Conservation (phyloP, 2,329 filamentous ascomycete species). For the Neonectria faginata region DNA sequence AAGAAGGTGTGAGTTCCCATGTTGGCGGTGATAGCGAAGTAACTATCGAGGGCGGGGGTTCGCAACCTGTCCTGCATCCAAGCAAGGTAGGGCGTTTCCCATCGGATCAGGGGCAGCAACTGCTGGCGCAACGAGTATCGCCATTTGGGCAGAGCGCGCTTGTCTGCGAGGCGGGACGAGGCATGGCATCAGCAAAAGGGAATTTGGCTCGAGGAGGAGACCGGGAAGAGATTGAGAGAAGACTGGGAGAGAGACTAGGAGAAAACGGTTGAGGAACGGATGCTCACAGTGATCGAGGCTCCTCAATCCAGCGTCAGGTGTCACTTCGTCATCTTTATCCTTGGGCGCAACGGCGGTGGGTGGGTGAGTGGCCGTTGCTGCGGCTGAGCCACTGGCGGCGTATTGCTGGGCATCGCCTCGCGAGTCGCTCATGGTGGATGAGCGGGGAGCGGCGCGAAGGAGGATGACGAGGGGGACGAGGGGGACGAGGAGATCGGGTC, state of each 20-base stretch:
- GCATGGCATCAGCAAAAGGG: constrained; percentile 26
- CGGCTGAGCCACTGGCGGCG: constrained; percentile 29
- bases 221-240: not conserved
- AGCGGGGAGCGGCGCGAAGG: constrained; percentile 21
- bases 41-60: constrained; percentile 88
- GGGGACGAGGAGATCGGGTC: constrained; percentile 1
- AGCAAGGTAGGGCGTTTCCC: constrained; percentile 95
- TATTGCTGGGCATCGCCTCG: constrained; percentile 50
- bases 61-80: constrained; percentile 84
- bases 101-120: constrained; percentile 87
- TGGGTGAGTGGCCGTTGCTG: constrained; percentile 25
- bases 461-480: not conserved
- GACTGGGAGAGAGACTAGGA: not conserved
- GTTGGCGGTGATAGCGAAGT: constrained; percentile 97
- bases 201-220: constrained; percentile 3
- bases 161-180: constrained; percentile 67
- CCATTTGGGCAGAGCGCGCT: constrained; percentile 85
- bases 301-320: constrained; percentile 78
- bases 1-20: constrained; percentile 98
- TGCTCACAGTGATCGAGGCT: constrained; percentile 81
- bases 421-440: constrained; percentile 49
- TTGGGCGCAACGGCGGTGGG: constrained; percentile 32
- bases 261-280: not conserved
- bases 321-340: constrained; percentile 44
- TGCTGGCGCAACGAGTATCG: constrained; percentile 85